Evolutionary conservation across 257 asterid genomes (phyloP).

Genomic region (Fraxinus americana): DNA sequence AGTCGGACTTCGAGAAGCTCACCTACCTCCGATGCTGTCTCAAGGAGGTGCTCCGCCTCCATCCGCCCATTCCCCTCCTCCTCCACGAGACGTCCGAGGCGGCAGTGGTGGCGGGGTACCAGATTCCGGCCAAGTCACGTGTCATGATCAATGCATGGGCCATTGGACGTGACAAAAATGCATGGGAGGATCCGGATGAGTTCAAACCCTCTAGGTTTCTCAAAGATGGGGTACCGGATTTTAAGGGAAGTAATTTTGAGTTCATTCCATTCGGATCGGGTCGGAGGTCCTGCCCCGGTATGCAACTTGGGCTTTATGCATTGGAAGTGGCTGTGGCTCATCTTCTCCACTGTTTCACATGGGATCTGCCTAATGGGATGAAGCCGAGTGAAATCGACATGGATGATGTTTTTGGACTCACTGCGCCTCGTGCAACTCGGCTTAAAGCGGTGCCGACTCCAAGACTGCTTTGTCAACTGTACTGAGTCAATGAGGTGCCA

Average conservation of each 20-base stretch:
- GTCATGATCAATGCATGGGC: constrained; percentile 88
- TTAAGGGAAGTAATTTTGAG: constrained; percentile 69
- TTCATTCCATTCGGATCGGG: constrained; percentile 94
- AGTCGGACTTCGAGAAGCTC: constrained; percentile 69
- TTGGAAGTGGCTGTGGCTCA: constrained; percentile 83
- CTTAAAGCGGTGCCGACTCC: constrained; percentile 75
- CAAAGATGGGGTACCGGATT: constrained; percentile 55
- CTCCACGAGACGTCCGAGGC: constrained; percentile 80
- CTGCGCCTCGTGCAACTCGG: constrained; percentile 80
- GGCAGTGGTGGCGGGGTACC: constrained; percentile 63
- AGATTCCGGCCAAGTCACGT: constrained; percentile 61
- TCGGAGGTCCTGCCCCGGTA: constrained; percentile 95
- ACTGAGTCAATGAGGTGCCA: constrained; percentile 27
- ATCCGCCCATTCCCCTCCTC: constrained; percentile 92
- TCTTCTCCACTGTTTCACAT: constrained; percentile 70
- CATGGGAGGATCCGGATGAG: constrained; percentile 68
- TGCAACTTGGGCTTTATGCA: constrained; percentile 85
- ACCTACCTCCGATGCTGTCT: constrained; percentile 60
- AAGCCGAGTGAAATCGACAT: constrained; percentile 71
- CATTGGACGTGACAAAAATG: constrained; percentile 65
- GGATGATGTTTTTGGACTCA: constrained; percentile 80
- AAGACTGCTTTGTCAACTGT: constrained; percentile 57
- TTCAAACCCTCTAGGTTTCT: constrained; percentile 67
- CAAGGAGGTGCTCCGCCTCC: constrained; percentile 82
- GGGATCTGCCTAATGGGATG: constrained; percentile 96